Evolutionary conservation across 2,329 filamentous ascomycete genomes (phyloP).

Genomic region (Xylaria sp.): DNA sequence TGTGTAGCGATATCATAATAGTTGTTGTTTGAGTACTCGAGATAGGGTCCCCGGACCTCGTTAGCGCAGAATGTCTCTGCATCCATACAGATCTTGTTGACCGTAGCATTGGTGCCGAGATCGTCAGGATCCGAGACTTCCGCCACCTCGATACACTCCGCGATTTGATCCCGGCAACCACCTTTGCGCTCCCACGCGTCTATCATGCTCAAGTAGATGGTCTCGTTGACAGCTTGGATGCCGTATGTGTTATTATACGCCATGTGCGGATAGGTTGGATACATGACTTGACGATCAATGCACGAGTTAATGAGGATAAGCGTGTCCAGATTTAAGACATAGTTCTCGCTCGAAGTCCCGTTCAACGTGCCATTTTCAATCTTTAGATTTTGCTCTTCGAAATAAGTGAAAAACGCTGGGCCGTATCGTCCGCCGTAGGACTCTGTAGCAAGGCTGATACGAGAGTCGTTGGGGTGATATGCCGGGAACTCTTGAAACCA

Average conservation of each 20-base stretch:
- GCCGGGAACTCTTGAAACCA: slow-evolving; percentile 65
- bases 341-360: slow-evolving; percentile 44
- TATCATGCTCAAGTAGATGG: slow-evolving; percentile 46
- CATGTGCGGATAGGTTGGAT: slow-evolving; percentile 56
- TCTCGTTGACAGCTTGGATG: slow-evolving; percentile 45
- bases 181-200: slow-evolving; percentile 46
- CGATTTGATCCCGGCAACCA: slow-evolving; percentile 65
- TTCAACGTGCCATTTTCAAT: slow-evolving; percentile 47
- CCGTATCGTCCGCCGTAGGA: slow-evolving; percentile 51
- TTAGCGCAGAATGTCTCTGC: slow-evolving; percentile 44
- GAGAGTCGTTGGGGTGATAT: slow-evolving; percentile 68
- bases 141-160: slow-evolving; percentile 59
- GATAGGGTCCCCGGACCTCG: slow-evolving; percentile 42
- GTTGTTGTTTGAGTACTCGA: slow-evolving; percentile 53
- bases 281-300: slow-evolving; percentile 58
- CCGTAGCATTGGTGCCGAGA: slow-evolving; percentile 55
- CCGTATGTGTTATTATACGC: slow-evolving; percentile 55
- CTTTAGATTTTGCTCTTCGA: slow-evolving; percentile 48
- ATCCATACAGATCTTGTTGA: slow-evolving; percentile 55
- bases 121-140: slow-evolving; percentile 60
- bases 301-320: slow-evolving; percentile 68
- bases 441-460: slow-evolving; percentile 54
- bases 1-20: slow-evolving; percentile 68
- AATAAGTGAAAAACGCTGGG: slow-evolving; percentile 46
- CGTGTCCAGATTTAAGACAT: slow-evolving; percentile 49